These are phyloP conservation scores for Russula olivacea DNA, from an alignment of 768 basidiomycete species.

Conservation along the genomic window DNA sequence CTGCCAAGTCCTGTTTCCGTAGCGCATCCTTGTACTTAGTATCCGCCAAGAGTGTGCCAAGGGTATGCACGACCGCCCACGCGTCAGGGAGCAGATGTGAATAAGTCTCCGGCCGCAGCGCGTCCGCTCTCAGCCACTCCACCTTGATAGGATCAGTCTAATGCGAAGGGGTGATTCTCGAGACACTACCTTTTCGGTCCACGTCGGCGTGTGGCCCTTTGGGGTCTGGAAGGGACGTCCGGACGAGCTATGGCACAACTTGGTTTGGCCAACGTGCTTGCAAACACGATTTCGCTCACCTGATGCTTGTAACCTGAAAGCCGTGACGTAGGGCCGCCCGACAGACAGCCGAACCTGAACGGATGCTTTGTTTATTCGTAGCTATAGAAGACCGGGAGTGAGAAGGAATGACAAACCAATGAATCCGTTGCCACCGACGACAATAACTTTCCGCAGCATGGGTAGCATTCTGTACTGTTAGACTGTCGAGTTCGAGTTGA, in stretches of 20 bases:
- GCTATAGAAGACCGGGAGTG: background rate
- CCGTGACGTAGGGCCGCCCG: conserved; percentile 80
- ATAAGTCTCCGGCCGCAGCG: conserved; percentile 72
- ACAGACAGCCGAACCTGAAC: conserved; percentile 86
- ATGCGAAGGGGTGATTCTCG: conserved; percentile 10
- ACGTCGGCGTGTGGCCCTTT: conserved; percentile 86
- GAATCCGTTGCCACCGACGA: conserved; percentile 98
- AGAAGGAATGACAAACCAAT: conserved; percentile 52
- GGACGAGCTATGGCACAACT: conserved; percentile 53
- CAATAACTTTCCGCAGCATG: conserved; percentile 61
- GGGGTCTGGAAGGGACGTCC: conserved; percentile 80
- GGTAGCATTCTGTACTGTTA: conserved; percentile 13
- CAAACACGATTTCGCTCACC: conserved; percentile 41
- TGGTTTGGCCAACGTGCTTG: background rate
- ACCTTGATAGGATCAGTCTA: conserved; percentile 45
- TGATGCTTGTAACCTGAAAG: conserved; percentile 84
- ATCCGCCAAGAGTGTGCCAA: conserved; percentile 85
- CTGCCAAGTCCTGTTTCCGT: conserved; percentile 49
- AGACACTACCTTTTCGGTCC: conserved; percentile 63
- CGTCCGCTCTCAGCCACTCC: conserved; percentile 81
- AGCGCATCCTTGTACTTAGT: conserved; percentile 73
- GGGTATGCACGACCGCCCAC: conserved; percentile 84
- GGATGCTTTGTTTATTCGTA: background rate
- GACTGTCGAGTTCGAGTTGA: background rate
- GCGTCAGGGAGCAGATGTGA: conserved; percentile 56